phyloP scores from a whole-genome alignment of 768 basidiomycete genomes.

The Rhizopogon vesiculosus region DNA sequence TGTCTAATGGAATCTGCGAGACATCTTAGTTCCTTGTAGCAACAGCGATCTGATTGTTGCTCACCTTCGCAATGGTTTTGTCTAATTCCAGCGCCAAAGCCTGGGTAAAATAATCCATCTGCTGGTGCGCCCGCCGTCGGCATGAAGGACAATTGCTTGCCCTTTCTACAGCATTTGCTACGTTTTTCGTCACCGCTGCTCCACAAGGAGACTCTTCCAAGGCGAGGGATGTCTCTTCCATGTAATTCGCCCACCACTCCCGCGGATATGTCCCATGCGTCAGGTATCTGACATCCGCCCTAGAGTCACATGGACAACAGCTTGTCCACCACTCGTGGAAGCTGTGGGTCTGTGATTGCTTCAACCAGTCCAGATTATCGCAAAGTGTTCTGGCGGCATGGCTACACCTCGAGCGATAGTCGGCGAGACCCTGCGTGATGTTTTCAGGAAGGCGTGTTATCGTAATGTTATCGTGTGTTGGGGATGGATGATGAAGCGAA shows the following conservation, averaged over 20 bases:
- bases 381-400: conserved; percentile 15
- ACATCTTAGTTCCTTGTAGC: background rate
- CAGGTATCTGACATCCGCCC: conserved; percentile 19
- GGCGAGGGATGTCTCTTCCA: conserved; percentile 18
- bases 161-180: conserved; percentile 12
- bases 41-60: background rate
- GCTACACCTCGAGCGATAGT: conserved; percentile 17
- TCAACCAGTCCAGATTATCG: conserved; percentile 18
- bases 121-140: conserved; percentile 10
- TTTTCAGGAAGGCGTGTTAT: conserved; percentile 4
- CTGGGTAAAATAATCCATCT: conserved; percentile 18
- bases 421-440: conserved; percentile 10
- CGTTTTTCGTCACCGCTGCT: conserved; percentile 10
- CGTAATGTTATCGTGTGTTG: background rate
- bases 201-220: conserved; percentile 21
- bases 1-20: background rate
- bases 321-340: conserved; percentile 26
- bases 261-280: conserved; percentile 22
- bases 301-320: conserved; percentile 19
- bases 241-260: conserved; percentile 27
- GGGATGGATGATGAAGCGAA: conserved; percentile 18
- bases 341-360: conserved; percentile 14
- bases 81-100: conserved; percentile 20
- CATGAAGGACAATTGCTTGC: conserved; percentile 17
- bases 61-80: conserved; percentile 14